Conservation (phyloP, 129 eudicot genomes). For the Helianthus annuus region DNA sequence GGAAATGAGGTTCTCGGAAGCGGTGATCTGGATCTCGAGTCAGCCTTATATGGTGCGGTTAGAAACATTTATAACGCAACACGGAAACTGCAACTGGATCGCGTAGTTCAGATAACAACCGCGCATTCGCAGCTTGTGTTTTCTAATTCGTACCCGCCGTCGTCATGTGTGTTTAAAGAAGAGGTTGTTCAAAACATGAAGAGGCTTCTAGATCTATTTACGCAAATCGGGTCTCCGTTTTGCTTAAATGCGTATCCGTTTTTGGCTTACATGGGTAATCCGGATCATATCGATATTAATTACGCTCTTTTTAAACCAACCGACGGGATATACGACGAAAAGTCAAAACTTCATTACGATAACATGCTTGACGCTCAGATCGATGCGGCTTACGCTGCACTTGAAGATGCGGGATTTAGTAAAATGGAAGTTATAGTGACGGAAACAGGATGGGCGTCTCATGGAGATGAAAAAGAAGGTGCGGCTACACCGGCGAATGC, state of each 20-base stretch:
- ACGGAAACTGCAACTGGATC: constrained; percentile 46
- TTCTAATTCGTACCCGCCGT: constrained; percentile 78
- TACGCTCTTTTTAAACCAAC: constrained; percentile 76
- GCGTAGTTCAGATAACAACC: constrained; percentile 66
- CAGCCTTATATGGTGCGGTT: constrained; percentile 61
- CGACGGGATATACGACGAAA: constrained; percentile 60
- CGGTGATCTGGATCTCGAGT: constrained; percentile 51
- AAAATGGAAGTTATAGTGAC: constrained; percentile 94
- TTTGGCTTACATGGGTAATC: constrained; percentile 75
- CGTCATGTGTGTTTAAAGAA: constrained; percentile 62
- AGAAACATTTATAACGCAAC: constrained; percentile 84
- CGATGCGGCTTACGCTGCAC: constrained; percentile 88
- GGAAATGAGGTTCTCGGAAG: constrained; percentile 86
- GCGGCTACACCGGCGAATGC: constrained; percentile 84
- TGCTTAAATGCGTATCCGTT: constrained; percentile 94
- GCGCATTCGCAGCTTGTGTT: constrained; percentile 85
- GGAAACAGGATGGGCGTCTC: constrained; percentile 98
- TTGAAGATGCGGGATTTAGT: constrained; percentile 71
- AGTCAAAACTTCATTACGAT: constrained; percentile 74
- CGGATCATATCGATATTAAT: constrained; percentile 70
- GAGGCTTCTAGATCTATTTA: constrained; percentile 74
- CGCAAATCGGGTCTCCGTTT: constrained; percentile 77
- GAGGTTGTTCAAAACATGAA: constrained; percentile 64
- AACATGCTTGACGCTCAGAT: constrained; percentile 96
- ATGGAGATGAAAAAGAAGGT: constrained; percentile 76